phyloP scores from a whole-genome alignment of 1,284 basidiomycete species.

The Meripilus lineatus region DNA sequence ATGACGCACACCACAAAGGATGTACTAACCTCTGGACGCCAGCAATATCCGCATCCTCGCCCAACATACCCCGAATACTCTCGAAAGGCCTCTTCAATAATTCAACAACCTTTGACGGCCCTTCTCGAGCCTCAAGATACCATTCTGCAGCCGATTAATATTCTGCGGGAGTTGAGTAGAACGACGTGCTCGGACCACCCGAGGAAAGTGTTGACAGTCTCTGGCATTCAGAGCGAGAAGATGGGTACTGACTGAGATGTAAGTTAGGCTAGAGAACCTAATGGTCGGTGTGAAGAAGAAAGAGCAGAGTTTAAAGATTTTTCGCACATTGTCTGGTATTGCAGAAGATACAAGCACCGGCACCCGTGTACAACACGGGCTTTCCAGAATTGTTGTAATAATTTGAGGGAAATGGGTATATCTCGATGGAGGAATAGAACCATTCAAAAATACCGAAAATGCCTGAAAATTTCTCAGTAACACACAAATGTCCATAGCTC shows the following conservation, averaged over 20 bases:
- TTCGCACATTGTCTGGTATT: no score
- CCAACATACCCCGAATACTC: slow-evolving; percentile 66
- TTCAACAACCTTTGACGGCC: slow-evolving; percentile 37
- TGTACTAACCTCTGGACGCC: slow-evolving; percentile 31
- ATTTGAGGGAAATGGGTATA: no score
- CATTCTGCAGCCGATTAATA: slow-evolving; percentile 52
- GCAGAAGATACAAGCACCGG: no score
- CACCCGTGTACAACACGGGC: no score
- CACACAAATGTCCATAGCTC: no score
- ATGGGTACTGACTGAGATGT: slow-evolving; percentile 72
- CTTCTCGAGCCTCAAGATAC: slow-evolving; percentile 54
- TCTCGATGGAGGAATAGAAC: no score
- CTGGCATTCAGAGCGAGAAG: slow-evolving; percentile 71
- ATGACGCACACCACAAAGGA: slow-evolving; percentile 8
- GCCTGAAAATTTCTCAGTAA: no score
- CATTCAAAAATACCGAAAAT: no score
- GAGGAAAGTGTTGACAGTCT: slow-evolving; percentile 49
- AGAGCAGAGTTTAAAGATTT: no score
- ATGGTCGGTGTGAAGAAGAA: no score
- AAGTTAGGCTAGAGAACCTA: slow-evolving; percentile 49
- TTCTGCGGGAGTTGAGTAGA: slow-evolving; percentile 63
- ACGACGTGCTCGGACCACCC: slow-evolving; percentile 36
- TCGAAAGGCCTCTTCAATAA: slow-evolving; percentile 62
- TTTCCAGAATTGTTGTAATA: no score
- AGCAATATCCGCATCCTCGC: slow-evolving; percentile 35